phyloP scores from a whole-genome alignment of 257 asterid genomes.

The Solanum virginianum region DNA sequence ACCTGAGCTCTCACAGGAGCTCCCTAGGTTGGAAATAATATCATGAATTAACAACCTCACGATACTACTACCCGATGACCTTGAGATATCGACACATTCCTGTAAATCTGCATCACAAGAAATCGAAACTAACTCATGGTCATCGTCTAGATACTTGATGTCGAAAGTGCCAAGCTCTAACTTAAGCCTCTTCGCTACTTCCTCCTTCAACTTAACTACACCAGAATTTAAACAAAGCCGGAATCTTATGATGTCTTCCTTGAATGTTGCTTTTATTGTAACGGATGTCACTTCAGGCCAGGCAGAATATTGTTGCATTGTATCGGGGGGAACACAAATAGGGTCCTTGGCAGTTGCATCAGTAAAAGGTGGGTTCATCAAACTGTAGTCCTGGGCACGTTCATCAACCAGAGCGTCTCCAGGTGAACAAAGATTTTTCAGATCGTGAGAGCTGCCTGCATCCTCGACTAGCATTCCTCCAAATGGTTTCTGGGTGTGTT shows the following conservation, averaged over 20 bases:
- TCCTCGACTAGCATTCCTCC: slow-evolving; percentile 55
- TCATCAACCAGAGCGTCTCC: slow-evolving; percentile 40
- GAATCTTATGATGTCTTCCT: slow-evolving; percentile 15
- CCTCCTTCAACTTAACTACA: slow-evolving; percentile 5
- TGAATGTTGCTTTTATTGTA: slow-evolving; percentile 39
- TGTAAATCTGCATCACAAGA: slow-evolving; percentile 64
- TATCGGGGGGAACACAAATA: slow-evolving; percentile 23
- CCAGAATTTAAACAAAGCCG: slow-evolving; percentile 5
- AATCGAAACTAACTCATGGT: slow-evolving; percentile 70
- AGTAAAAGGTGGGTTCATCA: slow-evolving; percentile 27
- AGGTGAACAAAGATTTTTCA: slow-evolving; percentile 43
- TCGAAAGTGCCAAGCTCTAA: slow-evolving; percentile 67
- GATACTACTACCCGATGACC: slow-evolving; percentile 39
- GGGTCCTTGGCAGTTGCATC: slow-evolving; percentile 24
- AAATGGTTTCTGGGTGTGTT: slow-evolving; percentile 30
- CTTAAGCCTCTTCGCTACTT: slow-evolving; percentile 37
- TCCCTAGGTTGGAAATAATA: slow-evolving; percentile 47
- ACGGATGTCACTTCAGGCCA: slow-evolving; percentile 40
- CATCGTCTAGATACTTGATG: slow-evolving; percentile 71
- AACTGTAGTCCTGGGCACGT: slow-evolving; percentile 32
- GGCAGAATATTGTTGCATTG: slow-evolving; percentile 12
- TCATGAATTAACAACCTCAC: slow-evolving; percentile 62
- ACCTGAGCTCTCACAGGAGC: slow-evolving; percentile 85
- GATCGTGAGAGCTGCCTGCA: slow-evolving; percentile 80
- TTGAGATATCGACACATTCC: slow-evolving; percentile 51